A percentile compares a stretch with the other conserved stretches of the same genome.
Conservation (phyloP, 2,329 filamentous ascomycete species). For the Alternaria consortialis region DNA sequence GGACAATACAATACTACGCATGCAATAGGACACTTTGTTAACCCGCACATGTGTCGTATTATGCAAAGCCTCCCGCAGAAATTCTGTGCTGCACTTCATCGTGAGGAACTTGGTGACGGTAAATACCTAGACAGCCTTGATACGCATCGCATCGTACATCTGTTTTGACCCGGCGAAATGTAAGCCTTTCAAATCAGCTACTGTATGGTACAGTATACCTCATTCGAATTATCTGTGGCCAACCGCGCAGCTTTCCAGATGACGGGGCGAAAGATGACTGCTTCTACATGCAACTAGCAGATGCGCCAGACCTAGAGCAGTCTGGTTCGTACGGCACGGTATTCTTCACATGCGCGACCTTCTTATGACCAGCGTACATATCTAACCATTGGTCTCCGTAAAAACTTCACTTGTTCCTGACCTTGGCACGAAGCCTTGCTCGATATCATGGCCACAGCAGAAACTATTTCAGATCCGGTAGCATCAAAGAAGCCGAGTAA, state of each 20-base stretch:
- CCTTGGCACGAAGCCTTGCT: not conserved
- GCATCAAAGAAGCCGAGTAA: not conserved
- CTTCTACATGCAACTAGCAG: not conserved
- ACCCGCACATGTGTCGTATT: too few species aligned
- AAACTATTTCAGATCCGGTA: not conserved
- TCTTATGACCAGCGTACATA: too few species aligned
- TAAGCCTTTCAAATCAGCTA: not conserved
- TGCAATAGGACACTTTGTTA: too few species aligned
- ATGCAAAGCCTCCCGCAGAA: too few species aligned
- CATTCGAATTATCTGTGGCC: not conserved
- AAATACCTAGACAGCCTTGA: too few species aligned
- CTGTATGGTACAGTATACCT: too few species aligned
- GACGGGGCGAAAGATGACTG: not conserved
- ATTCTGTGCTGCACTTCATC: too few species aligned
- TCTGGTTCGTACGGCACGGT: not conserved
- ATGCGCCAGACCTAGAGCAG: not conserved
- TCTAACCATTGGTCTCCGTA: too few species aligned
- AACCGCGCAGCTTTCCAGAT: accelerated
- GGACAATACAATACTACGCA: too few species aligned
- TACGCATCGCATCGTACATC: not conserved
- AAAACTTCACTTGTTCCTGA: not conserved
- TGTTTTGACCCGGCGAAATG: not conserved
- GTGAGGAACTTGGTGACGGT: too few species aligned
- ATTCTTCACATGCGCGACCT: not conserved
- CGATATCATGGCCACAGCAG: not conserved